Evolutionary conservation across 1,284 basidiomycete genomes (phyloP).

Genomic region (Malassezia caprae): DNA sequence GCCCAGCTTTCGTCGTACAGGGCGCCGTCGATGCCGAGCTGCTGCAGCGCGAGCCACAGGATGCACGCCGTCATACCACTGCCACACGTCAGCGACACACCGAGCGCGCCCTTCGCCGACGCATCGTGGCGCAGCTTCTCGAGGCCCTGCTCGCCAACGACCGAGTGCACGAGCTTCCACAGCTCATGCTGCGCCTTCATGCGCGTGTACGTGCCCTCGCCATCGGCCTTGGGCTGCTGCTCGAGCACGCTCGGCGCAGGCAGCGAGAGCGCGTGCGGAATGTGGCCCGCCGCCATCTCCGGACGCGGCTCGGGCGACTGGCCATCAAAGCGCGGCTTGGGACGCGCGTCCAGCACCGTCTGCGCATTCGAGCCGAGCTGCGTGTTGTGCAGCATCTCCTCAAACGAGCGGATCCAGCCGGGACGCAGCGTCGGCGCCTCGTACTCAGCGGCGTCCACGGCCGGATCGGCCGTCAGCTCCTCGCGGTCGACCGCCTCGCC

Average conservation of each 20-base stretch:
- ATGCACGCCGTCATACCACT: slow-evolving; percentile 88
- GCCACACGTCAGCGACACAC: slow-evolving; percentile 43
- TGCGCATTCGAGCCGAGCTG: slow-evolving; percentile 55
- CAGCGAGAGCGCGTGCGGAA: slow-evolving; percentile 73
- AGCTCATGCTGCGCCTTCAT: slow-evolving; percentile 42
- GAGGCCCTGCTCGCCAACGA: slow-evolving; percentile 50
- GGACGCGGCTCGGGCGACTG: slow-evolving; percentile 78
- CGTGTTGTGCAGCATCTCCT: slow-evolving; percentile 69
- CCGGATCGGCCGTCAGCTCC: slow-evolving; percentile 9
- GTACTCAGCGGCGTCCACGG: slow-evolving; percentile 20
- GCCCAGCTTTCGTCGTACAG: slow-evolving; percentile 64
- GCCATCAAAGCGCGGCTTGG: slow-evolving; percentile 63
- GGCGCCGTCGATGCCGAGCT: slow-evolving; percentile 57
- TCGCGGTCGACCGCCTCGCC: slow-evolving; percentile 25
- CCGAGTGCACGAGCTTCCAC: slow-evolving; percentile 55
- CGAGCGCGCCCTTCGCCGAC: slow-evolving; percentile 20
- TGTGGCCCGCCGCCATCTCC: slow-evolving; percentile 80
- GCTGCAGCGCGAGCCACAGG: slow-evolving; percentile 73
- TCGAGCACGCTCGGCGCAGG: slow-evolving; percentile 72
- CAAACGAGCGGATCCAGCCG: slow-evolving; percentile 61
- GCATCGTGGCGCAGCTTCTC: slow-evolving; percentile 41
- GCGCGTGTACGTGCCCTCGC: slow-evolving; percentile 47
- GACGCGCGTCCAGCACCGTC: slow-evolving; percentile 76
- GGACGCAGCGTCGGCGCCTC: slow-evolving; percentile 55
- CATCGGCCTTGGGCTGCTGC: slow-evolving; percentile 49